These are phyloP conservation scores for Astrothelium subdiscretum DNA, from an alignment of 495 filamentous ascomycete genomes.

Conservation along the genomic window DNA sequence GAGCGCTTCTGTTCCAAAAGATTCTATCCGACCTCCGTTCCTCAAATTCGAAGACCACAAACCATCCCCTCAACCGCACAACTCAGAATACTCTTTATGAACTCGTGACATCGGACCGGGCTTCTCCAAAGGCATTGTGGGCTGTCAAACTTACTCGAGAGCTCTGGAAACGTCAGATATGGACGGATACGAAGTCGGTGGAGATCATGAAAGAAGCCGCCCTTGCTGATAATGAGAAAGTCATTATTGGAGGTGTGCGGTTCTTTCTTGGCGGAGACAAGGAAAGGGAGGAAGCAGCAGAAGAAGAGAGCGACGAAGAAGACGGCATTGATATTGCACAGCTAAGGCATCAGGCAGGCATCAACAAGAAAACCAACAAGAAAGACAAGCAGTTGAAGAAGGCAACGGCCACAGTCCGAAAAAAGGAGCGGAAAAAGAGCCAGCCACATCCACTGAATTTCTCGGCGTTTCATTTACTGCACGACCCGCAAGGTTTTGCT, in stretches of 20 bases:
- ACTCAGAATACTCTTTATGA: slow-evolving; percentile 90
- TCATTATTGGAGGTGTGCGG: slow-evolving; percentile 70
- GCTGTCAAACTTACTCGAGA: slow-evolving; percentile 83
- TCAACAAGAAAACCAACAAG: slow-evolving; percentile 95
- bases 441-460: slow-evolving; percentile 85
- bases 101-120: slow-evolving; percentile 70
- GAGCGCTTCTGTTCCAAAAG: slow-evolving; percentile 75
- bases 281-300: slow-evolving; percentile 82
- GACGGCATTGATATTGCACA: slow-evolving; percentile 67
- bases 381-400: slow-evolving; percentile 64
- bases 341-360: slow-evolving; percentile 69
- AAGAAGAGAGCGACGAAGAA: slow-evolving; percentile 74
- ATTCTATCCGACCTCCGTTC: slow-evolving; percentile 81
- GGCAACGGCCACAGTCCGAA: slow-evolving; percentile 65
- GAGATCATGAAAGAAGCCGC: slow-evolving; percentile 90
- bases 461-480: slow-evolving; percentile 89
- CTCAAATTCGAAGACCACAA: slow-evolving; percentile 71
- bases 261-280: slow-evolving; percentile 96
- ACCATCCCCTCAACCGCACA: slow-evolving; percentile 83
- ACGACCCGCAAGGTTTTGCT: slow-evolving; percentile 92
- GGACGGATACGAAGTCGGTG: slow-evolving; percentile 78
- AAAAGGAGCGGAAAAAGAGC: slow-evolving; percentile 75
- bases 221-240: slow-evolving; percentile 76
- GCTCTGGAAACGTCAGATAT: slow-evolving; percentile 79
- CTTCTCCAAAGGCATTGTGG: slow-evolving; percentile 81